Evolutionary conservation across 108 stramenopile genomes (phyloP).

Genomic region (Poteriospumella lacustris): DNA sequence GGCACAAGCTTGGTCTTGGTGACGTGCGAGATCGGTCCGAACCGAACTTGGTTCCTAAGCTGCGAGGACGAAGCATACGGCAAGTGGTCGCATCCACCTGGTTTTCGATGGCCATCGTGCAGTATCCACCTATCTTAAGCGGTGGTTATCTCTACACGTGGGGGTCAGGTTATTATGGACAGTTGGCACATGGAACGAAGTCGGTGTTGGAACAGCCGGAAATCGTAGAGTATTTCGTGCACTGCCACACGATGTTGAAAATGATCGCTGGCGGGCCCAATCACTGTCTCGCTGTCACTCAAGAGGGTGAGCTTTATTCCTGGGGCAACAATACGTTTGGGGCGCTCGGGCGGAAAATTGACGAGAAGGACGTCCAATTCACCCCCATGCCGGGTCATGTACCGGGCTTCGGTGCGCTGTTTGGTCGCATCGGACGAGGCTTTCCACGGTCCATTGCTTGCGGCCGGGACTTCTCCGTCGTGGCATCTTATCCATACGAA

Average conservation of each 20-base stretch:
- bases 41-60: neutral
- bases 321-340: constrained; percentile 61
- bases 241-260: constrained; percentile 42
- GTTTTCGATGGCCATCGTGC: constrained; percentile 62
- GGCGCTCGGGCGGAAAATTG: constrained; percentile 47
- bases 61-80: neutral
- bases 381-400: constrained; percentile 64
- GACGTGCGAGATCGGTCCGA: constrained; percentile 39
- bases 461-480: constrained; percentile 65
- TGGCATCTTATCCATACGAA: constrained; percentile 64
- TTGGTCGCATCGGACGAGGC: constrained; percentile 64
- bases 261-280: constrained; percentile 55
- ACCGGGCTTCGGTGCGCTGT: constrained; percentile 64
- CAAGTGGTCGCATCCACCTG: constrained; percentile 59
- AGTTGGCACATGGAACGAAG: constrained; percentile 56
- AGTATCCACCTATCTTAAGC: constrained; percentile 52
- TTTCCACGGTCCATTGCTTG: constrained; percentile 54
- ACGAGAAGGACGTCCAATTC: constrained; percentile 45
- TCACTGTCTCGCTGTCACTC: constrained; percentile 61
- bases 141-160: constrained; percentile 62
- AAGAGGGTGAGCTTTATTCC: constrained; percentile 65
- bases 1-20: constrained; percentile 64
- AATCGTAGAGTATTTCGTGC: constrained; percentile 47
- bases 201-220: constrained; percentile 47
- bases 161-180: constrained; percentile 66